Evolutionary conservation across 441 rosid genomes (phyloP).

Genomic region (Erodium trifolium): DNA sequence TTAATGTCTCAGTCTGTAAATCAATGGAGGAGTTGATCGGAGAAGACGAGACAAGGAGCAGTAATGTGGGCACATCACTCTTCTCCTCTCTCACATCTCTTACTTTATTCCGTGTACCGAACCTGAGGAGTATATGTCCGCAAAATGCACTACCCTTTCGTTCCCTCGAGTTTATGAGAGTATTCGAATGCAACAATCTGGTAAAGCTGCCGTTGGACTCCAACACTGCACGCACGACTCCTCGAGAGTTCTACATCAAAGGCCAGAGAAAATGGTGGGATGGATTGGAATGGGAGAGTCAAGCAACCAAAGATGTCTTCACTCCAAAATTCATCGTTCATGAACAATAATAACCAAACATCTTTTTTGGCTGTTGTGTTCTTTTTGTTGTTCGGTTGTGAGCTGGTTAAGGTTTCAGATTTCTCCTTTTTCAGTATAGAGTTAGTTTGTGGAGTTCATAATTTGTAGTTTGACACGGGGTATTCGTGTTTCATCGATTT

Average conservation of each 20-base stretch:
- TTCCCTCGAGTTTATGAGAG: not conserved
- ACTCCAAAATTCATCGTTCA: no score
- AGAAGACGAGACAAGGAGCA: not conserved
- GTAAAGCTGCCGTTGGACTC: not conserved
- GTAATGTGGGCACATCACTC: not conserved
- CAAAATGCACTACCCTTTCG: not conserved
- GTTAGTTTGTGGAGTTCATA: no score
- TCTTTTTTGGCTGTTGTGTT: no score
- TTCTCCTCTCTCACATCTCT: not conserved
- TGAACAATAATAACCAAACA: no score
- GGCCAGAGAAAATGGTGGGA: not conserved
- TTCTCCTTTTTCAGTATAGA: no score
- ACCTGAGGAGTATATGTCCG: not conserved
- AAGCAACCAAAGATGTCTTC: no score
- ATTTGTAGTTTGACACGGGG: no score
- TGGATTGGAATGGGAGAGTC: not conserved
- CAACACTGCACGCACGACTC: not conserved
- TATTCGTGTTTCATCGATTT: no score
- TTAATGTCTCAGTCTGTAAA: not conserved
- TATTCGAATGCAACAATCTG: not conserved
- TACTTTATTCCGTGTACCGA: not conserved
- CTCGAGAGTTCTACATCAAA: not conserved
- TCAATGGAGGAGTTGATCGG: not conserved
- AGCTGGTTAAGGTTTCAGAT: no score
- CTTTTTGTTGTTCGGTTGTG: no score